Conservation (phyloP, 2,329 filamentous ascomycete genomes). For the Talaromyces islandicus region DNA sequence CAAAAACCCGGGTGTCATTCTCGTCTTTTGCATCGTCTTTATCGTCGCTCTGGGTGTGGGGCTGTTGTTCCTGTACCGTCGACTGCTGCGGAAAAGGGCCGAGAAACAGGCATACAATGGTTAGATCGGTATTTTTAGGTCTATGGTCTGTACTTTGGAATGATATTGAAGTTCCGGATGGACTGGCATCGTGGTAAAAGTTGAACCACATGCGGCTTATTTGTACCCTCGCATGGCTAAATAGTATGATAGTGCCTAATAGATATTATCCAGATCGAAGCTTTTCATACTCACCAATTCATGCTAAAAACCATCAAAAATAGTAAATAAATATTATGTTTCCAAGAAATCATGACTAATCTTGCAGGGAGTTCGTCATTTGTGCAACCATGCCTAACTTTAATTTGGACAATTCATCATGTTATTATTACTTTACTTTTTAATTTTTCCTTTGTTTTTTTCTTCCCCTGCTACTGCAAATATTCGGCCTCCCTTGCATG, state of each 20-base stretch:
- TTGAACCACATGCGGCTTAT: neutral
- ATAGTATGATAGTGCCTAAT: neutral
- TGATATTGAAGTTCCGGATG: neutral
- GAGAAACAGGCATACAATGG: conserved; percentile 15
- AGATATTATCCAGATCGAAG: neutral
- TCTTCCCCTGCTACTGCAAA: neutral
- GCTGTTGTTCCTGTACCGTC: conserved; percentile 45
- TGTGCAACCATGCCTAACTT: neutral
- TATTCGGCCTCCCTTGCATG: neutral
- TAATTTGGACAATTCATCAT: neutral
- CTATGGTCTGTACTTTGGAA: neutral
- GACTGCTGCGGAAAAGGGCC: conserved; percentile 29
- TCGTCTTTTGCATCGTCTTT: conserved; percentile 58
- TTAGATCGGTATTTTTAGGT: neutral
- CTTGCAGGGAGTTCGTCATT: neutral
- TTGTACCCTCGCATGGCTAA: neutral
- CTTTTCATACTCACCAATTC: neutral
- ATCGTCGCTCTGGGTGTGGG: conserved; percentile 48
- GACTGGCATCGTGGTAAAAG: neutral
- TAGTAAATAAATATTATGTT: neutral
- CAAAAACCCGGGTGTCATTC: conserved; percentile 53
- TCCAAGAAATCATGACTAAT: neutral
- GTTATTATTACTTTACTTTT: neutral
- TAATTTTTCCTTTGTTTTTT: neutral
- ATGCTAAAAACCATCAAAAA: neutral